Percentiles rank a stretch among this genome's conserved stretches.
phyloP scores from a whole-genome alignment of 495 filamentous ascomycete species.

The Pyronema domesticum region DNA sequence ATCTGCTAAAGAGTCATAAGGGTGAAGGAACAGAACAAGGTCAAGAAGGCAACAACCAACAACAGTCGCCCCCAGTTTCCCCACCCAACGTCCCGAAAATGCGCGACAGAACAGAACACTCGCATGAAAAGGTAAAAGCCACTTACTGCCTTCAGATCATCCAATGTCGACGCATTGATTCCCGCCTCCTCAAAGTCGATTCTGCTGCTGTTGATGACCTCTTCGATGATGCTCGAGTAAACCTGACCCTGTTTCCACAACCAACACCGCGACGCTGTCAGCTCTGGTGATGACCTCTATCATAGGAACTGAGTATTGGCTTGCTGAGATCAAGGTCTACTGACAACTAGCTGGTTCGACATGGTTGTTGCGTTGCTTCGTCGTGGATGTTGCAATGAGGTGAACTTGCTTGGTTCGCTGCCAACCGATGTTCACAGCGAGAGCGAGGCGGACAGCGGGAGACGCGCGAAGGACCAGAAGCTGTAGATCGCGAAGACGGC shows the following conservation, averaged over 20 bases:
- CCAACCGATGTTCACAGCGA: constrained; percentile 2
- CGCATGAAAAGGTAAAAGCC: constrained; percentile 1
- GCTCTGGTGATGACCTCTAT: constrained; percentile 13
- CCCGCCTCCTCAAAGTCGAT: constrained; percentile 95
- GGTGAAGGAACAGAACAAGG: constrained; percentile 1
- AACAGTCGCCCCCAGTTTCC: constrained; percentile 20
- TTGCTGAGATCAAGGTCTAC: constrained; percentile 22
- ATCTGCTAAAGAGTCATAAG: constrained; percentile 17
- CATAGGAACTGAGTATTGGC: constrained; percentile 11
- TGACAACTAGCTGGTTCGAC: constrained; percentile 50
- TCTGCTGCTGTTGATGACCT: constrained; percentile 71
- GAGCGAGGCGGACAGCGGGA: not conserved
- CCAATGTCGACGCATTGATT: constrained; percentile 65
- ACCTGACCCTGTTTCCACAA: constrained; percentile 45
- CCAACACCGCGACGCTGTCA: constrained; percentile 23
- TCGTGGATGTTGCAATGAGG: not conserved
- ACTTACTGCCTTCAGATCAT: constrained; percentile 65
- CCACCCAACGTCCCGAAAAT: constrained; percentile 1
- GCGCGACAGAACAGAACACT: not conserved
- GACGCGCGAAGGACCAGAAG: not conserved
- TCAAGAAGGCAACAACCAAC: constrained; percentile 13
- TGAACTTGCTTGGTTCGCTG: not conserved
- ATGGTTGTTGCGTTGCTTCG: constrained; percentile 25
- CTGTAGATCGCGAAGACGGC: constrained; percentile 1
- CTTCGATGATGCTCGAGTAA: constrained; percentile 78